A percentile compares a stretch with the other conserved stretches of the same genome.
Evolutionary conservation across 2,329 filamentous ascomycete species (phyloP).

Genomic region (Zasmidium cellare): DNA sequence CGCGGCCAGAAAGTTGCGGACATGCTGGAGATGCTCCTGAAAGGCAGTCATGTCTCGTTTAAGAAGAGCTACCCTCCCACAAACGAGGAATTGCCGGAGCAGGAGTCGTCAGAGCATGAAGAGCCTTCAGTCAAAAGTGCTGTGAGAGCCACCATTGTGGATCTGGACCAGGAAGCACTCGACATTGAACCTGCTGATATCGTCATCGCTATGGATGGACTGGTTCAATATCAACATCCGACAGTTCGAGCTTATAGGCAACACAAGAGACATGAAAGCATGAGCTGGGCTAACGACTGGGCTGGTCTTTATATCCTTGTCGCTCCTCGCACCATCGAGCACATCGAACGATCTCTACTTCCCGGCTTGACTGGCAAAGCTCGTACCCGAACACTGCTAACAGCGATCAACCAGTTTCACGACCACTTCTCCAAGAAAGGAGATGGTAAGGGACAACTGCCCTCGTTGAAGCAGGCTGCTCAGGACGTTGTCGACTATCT

Average conservation of each 20-base stretch:
- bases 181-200: conserved; percentile 35
- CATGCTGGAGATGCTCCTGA: conserved; percentile 36
- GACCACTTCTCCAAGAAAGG: not conserved
- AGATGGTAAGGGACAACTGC: not conserved
- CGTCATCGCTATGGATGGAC: conserved; percentile 43
- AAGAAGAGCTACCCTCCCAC: conserved; percentile 3
- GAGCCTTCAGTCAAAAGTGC: conserved; percentile 9
- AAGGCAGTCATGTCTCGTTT: conserved; percentile 23
- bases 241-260: conserved; percentile 13
- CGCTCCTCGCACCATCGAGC: conserved; percentile 44
- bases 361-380: conserved; percentile 24
- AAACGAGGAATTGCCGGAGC: no score
- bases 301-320: conserved; percentile 39
- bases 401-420: conserved; percentile 20
- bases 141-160: conserved; percentile 37
- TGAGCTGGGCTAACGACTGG: conserved; percentile 13
- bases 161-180: conserved; percentile 26
- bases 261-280: not conserved
- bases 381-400: conserved; percentile 39
- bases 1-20: conserved; percentile 29
- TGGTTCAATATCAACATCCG: conserved; percentile 15
- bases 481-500: conserved; percentile 24
- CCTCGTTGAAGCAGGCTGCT: conserved; percentile 23
- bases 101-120: not conserved
- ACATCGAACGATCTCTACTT: conserved; percentile 43